Evolutionary conservation across 805 yeast species (phyloP).

Genomic region (Candida piceae): DNA sequence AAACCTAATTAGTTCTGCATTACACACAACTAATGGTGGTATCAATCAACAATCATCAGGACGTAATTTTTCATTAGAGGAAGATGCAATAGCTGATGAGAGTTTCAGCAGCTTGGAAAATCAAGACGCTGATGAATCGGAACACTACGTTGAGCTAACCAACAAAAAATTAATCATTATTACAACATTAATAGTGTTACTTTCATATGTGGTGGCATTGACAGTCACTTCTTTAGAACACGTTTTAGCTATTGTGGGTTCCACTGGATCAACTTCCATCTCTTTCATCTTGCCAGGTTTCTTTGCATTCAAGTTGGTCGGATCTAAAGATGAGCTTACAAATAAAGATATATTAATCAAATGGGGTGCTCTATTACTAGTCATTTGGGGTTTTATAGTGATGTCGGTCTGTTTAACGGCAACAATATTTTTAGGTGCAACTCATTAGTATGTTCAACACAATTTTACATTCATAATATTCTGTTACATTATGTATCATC

Average conservation of each 20-base stretch:
- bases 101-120: conserved; percentile 9
- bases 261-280: conserved; percentile 89
- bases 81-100: conserved; percentile 14
- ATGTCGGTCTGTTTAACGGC: conserved; percentile 58
- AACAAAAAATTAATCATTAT: conserved; percentile 31
- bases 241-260: conserved; percentile 83
- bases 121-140: conserved; percentile 16
- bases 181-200: conserved; percentile 40
- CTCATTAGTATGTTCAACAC: conserved; percentile 13
- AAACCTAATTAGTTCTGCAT: conserved; percentile 5
- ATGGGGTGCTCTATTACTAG: conserved; percentile 48
- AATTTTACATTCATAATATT: too few relatives aligned
- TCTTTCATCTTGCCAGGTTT: conserved; percentile 88
- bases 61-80: neutral
- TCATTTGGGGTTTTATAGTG: conserved; percentile 64
- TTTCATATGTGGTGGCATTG: conserved; percentile 61
- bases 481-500: too few relatives aligned
- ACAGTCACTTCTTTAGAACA: conserved; percentile 69
- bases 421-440: conserved; percentile 30
- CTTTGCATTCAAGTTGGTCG: conserved; percentile 71
- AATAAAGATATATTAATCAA: conserved; percentile 33
- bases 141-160: conserved; percentile 19
- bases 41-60: too few relatives aligned
- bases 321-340: conserved; percentile 31
- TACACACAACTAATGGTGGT: too few relatives aligned